A percentile compares a stretch with the other conserved stretches of the same genome.
Evolutionary conservation across 441 rosid species (phyloP).

Genomic region (Erysimum pusillum): DNA sequence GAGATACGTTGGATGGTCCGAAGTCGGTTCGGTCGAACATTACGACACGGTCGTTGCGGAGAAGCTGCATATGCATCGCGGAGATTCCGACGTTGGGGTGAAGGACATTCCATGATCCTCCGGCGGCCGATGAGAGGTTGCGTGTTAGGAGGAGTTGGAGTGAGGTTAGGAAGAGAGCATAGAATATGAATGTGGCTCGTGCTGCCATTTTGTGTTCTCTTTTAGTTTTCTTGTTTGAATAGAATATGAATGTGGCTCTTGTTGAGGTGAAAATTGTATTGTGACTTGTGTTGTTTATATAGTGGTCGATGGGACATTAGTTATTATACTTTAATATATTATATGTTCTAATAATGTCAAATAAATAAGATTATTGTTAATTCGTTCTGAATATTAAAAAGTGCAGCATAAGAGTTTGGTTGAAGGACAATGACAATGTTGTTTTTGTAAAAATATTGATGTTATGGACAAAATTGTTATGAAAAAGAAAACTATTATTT

Average conservation of each 20-base stretch:
- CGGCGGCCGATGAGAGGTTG: conserved; percentile 36
- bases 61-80: conserved; percentile 57
- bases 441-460: background rate
- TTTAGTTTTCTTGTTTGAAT: background rate
- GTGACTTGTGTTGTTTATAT: conserved; percentile 32
- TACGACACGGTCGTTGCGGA: conserved; percentile 54
- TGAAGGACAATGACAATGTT: background rate
- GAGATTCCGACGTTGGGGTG: conserved; percentile 54
- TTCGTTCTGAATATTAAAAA: background rate
- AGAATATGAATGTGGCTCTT: too few relatives aligned
- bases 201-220: conserved; percentile 17
- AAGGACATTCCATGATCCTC: conserved; percentile 53
- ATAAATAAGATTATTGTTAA: background rate
- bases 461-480: background rate
- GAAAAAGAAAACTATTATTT: background rate
- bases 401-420: background rate
- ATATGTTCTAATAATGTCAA: background rate
- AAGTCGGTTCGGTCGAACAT: conserved; percentile 51
- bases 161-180: conserved; percentile 26
- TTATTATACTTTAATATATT: conserved; percentile 6
- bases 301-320: conserved; percentile 10
- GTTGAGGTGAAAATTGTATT: conserved; percentile 21
- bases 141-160: conserved; percentile 28
- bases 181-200: conserved; percentile 21
- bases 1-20: conserved; percentile 52